These are phyloP conservation scores for Ceratocystis colombiana DNA, from an alignment of 2,329 filamentous ascomycete genomes.

Conservation along the genomic window DNA sequence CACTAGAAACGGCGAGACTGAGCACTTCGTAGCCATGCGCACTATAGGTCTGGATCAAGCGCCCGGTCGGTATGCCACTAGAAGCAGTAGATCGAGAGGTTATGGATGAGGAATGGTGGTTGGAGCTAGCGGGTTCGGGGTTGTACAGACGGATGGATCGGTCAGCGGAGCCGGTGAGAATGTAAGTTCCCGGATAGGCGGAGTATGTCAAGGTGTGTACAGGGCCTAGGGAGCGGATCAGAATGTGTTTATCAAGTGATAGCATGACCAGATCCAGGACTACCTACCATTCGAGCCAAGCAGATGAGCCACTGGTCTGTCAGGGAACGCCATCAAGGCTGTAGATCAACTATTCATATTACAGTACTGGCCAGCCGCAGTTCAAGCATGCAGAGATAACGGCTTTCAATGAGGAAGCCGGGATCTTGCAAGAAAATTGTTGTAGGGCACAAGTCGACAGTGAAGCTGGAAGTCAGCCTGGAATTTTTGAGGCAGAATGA, in stretches of 20 bases:
- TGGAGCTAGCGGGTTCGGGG: constrained; percentile 45
- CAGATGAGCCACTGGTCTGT: constrained; percentile 45
- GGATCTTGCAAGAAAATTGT: background rate
- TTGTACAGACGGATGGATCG: constrained; percentile 81
- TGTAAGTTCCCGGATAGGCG: constrained; percentile 60
- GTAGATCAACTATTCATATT: constrained; percentile 10
- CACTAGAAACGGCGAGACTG: constrained; percentile 59
- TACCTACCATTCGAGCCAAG: constrained; percentile 48
- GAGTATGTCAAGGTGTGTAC: constrained; percentile 66
- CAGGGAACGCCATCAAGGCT: constrained; percentile 38
- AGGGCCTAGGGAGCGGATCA: constrained; percentile 42
- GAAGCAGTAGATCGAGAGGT: background rate
- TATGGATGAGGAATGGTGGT: constrained; percentile 26
- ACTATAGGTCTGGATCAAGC: constrained; percentile 75
- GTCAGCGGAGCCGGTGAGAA: constrained; percentile 80
- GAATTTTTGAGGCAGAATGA: background rate
- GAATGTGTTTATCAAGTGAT: background rate
- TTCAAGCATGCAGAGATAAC: background rate
- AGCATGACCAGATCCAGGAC: background rate
- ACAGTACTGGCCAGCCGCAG: background rate
- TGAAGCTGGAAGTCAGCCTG: background rate
- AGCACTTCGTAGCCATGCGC: constrained; percentile 91
- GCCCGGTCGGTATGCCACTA: constrained; percentile 37
- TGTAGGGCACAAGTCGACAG: background rate
- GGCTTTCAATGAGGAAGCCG: background rate